A percentile compares a stretch with the other conserved stretches of the same genome.
phyloP scores from a whole-genome alignment of 2,329 filamentous ascomycete species.

The Ceratocystis alfenasii region DNA sequence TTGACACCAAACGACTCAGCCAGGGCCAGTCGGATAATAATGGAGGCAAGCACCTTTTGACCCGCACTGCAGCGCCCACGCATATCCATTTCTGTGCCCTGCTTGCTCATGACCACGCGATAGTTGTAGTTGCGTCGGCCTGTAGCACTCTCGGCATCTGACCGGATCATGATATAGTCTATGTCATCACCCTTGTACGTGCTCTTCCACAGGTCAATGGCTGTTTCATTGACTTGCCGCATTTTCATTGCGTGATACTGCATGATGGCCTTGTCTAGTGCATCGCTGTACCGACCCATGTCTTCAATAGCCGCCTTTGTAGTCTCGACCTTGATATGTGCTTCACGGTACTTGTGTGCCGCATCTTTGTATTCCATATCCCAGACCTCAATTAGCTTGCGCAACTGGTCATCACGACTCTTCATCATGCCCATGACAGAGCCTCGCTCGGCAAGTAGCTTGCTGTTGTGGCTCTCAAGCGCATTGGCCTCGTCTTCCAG shows the following conservation, averaged over 20 bases:
- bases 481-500: constrained; percentile 57
- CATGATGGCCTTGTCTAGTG: constrained; percentile 94
- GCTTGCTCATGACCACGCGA: constrained; percentile 94
- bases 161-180: constrained; percentile 89
- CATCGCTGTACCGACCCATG: constrained; percentile 65
- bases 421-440: constrained; percentile 67
- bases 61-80: constrained; percentile 91
- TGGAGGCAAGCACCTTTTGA: constrained; percentile 90
- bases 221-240: constrained; percentile 93
- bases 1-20: constrained; percentile 94
- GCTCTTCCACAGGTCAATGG: constrained; percentile 90
- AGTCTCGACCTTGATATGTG: constrained; percentile 79
- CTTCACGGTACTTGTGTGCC: constrained; percentile 66
- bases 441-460: constrained; percentile 59
- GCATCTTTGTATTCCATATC: constrained; percentile 79
- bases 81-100: constrained; percentile 98
- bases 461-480: constrained; percentile 56
- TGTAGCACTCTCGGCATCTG: constrained; percentile 64
- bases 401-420: constrained; percentile 71
- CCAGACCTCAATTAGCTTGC: constrained; percentile 63
- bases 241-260: constrained; percentile 93
- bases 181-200: constrained; percentile 97
- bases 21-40: constrained; percentile 91
- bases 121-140: constrained; percentile 89
- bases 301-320: constrained; percentile 91